A percentile compares a stretch with the other conserved stretches of the same genome.
Evolutionary conservation across 352 stramenopile species (phyloP).

Genomic region (Phytophthora sojae): DNA sequence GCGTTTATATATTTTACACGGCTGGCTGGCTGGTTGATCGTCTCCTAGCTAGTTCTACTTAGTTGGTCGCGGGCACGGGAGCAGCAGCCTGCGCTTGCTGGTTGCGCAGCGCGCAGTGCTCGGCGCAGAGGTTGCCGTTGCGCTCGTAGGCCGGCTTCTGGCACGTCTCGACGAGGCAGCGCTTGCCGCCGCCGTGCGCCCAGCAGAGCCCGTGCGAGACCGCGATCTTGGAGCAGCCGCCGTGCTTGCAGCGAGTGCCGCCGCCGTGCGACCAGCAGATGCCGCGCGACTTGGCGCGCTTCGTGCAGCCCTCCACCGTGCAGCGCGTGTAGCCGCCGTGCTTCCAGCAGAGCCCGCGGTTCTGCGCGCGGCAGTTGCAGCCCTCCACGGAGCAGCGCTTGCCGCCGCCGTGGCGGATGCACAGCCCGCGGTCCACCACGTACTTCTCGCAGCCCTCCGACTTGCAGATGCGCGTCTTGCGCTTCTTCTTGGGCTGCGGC

Average conservation of each 20-base stretch:
- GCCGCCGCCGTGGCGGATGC: constrained; percentile 40
- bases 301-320: constrained; percentile 55
- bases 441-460: constrained; percentile 60
- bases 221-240: constrained; percentile 63
- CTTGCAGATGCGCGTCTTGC: constrained; percentile 58
- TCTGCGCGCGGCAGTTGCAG: constrained; percentile 65
- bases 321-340: constrained; percentile 56
- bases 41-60: constrained; percentile 13
- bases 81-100: constrained; percentile 9
- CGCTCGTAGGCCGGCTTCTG: constrained; percentile 66
- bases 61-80: constrained; percentile 6
- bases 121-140: constrained; percentile 59
- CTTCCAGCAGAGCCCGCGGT: constrained; percentile 54
- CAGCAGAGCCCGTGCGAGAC: constrained; percentile 62
- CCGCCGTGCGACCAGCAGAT: constrained; percentile 89
- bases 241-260: constrained; percentile 65
- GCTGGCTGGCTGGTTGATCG: background rate
- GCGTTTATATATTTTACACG: constrained; percentile 40
- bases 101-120: constrained; percentile 31
- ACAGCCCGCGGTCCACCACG: constrained; percentile 59
- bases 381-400: constrained; percentile 53
- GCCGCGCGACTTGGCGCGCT: constrained; percentile 62
- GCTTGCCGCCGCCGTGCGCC: constrained; percentile 58
- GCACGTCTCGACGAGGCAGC: constrained; percentile 45
- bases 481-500: constrained; percentile 43